Percentiles rank a stretch among this genome's conserved stretches.
Conservation (phyloP, 1,139 yeast species). For the Suzukiozyma palmioleophila region DNA sequence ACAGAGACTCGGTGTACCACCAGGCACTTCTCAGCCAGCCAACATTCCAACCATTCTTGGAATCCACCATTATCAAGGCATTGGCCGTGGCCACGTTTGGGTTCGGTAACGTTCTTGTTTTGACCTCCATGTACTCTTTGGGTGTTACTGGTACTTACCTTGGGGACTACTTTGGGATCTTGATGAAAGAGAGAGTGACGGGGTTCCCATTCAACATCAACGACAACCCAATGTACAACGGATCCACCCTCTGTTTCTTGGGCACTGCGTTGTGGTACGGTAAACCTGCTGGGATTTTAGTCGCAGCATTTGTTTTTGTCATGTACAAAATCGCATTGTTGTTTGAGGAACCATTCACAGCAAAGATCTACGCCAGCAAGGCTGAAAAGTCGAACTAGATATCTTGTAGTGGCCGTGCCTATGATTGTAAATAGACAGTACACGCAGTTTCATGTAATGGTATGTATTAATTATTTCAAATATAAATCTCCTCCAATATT, state of each 20-base stretch:
- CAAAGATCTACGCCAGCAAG: constrained; percentile 63
- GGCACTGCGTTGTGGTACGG: constrained; percentile 89
- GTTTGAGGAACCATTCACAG: constrained; percentile 97
- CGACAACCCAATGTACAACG: constrained; percentile 96
- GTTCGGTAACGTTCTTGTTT: constrained; percentile 74
- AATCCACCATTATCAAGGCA: constrained; percentile 27
- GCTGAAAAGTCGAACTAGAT: constrained; percentile 3
- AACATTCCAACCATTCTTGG: constrained; percentile 48
- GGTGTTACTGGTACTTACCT: constrained; percentile 95
- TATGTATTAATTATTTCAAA: too few relatives aligned
- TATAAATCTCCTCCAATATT: too few relatives aligned
- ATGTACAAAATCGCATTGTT: constrained; percentile 81
- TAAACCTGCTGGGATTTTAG: constrained; percentile 81
- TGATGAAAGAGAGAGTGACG: constrained; percentile 88
- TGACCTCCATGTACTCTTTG: constrained; percentile 85
- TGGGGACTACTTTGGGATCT: constrained; percentile 95
- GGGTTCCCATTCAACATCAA: constrained; percentile 89
- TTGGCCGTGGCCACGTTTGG: constrained; percentile 43
- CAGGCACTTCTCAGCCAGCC: constrained; percentile 50
- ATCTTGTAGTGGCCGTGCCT: too few relatives aligned
- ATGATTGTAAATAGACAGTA: too few relatives aligned
- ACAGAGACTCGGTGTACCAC: constrained; percentile 75
- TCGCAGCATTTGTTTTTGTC: constrained; percentile 65
- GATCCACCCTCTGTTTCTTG: constrained; percentile 81
- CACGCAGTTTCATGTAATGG: too few relatives aligned